These are phyloP conservation scores for Tothia fuscella DNA, from an alignment of 2,329 filamentous ascomycete genomes.

Conservation along the genomic window DNA sequence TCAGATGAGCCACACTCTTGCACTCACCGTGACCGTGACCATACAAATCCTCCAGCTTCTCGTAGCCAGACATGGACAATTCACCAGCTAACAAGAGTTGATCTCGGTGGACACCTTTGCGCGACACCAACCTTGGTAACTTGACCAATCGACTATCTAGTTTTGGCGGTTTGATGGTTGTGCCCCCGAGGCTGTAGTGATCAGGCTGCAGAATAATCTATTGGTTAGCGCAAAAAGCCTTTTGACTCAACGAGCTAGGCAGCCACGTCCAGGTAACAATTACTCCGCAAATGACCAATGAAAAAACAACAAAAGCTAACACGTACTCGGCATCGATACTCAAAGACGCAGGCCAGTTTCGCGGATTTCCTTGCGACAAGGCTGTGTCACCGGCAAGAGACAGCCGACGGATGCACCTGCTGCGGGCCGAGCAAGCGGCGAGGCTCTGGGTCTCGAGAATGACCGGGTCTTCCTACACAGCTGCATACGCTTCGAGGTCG, in stretches of 20 bases:
- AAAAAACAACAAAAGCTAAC: not conserved
- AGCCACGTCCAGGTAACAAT: not conserved
- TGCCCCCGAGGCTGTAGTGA: constrained; percentile 5
- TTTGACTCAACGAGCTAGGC: constrained; percentile 2
- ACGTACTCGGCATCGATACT: constrained; percentile 1
- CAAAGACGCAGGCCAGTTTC: constrained; percentile 4
- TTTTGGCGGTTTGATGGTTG: not conserved
- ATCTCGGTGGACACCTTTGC: constrained; percentile 1
- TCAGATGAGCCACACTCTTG: constrained; percentile 34
- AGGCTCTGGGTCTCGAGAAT: not conserved
- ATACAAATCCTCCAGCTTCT: constrained; percentile 62
- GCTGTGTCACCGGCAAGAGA: constrained; percentile 1
- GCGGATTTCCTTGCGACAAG: not conserved
- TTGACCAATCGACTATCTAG: not conserved
- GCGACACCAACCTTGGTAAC: not conserved
- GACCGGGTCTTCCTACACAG: not conserved
- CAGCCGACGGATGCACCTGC: not conserved
- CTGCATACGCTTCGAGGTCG: constrained; percentile 1
- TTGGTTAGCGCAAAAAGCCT: constrained; percentile 3
- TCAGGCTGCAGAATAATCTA: constrained; percentile 1
- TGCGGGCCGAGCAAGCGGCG: not conserved
- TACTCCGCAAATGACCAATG: not conserved
- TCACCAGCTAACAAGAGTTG: not conserved
- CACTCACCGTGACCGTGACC: no score
- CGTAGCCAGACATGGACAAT: constrained; percentile 65